Conservation (phyloP, 371 early-diverging fungal genomes). For the Mortierella sp. region DNA sequence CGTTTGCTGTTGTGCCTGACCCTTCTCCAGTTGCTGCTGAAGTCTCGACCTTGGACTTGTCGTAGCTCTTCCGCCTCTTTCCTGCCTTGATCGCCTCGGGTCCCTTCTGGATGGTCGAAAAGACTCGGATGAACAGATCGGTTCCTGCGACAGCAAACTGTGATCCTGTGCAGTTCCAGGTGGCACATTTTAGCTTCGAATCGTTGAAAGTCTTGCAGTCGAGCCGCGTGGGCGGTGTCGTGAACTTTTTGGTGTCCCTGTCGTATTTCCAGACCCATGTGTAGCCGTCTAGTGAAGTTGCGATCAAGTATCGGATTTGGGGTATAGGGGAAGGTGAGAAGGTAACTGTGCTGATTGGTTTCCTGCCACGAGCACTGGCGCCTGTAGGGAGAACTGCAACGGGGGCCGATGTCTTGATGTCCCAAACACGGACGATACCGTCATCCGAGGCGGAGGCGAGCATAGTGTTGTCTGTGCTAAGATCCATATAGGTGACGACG, state of each 20-base stretch:
- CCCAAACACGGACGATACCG: conserved; percentile 86
- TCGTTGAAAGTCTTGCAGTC: conserved; percentile 68
- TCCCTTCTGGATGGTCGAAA: conserved; percentile 68
- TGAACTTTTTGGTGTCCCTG: conserved; percentile 67
- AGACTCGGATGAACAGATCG: conserved; percentile 84
- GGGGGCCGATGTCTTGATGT: conserved; percentile 80
- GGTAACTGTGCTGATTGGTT: conserved; percentile 79
- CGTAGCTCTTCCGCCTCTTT: conserved; percentile 51
- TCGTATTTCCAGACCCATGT: conserved; percentile 85
- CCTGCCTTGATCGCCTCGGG: conserved; percentile 46
- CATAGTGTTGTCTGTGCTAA: conserved; percentile 86
- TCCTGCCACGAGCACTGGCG: conserved; percentile 57
- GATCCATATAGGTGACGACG: conserved; percentile 84
- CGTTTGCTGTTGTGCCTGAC: conserved; percentile 6
- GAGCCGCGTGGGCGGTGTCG: conserved; percentile 71
- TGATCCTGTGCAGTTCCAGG: conserved; percentile 86
- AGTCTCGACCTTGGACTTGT: conserved; percentile 55
- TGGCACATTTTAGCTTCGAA: conserved; percentile 74
- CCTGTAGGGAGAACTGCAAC: conserved; percentile 67
- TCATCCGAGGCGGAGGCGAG: conserved; percentile 90
- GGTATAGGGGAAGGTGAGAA: conserved; percentile 88
- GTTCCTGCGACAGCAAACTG: conserved; percentile 86
- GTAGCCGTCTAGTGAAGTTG: conserved; percentile 82
- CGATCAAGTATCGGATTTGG: conserved; percentile 81
- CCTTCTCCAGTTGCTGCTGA: conserved; percentile 8